phyloP scores from a whole-genome alignment of 1,284 basidiomycete species.

The Pseudozyma hubeiensis region DNA sequence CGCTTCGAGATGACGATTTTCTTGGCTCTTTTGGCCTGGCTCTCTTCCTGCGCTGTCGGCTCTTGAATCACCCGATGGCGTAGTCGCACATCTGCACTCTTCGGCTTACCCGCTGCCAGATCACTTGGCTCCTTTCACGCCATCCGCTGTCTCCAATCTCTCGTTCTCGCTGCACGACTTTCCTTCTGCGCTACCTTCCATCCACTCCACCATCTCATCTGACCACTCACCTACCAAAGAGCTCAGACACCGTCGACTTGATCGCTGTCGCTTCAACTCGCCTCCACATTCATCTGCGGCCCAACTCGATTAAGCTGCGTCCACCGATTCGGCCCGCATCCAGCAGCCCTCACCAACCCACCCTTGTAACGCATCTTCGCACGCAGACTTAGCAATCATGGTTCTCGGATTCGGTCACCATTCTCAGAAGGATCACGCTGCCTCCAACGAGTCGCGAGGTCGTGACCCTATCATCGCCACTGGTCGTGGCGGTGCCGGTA shows the following conservation, averaged over 20 bases:
- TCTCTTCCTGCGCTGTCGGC: not conserved
- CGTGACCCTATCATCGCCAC: slow-evolving; percentile 59
- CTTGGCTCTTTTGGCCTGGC: slow-evolving; percentile 9
- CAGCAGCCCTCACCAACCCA: not conserved
- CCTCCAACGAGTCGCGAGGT: slow-evolving; percentile 46
- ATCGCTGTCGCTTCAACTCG: not conserved
- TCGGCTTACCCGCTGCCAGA: not conserved
- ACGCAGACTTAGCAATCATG: slow-evolving; percentile 17
- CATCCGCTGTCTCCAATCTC: not conserved
- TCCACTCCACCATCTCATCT: not conserved
- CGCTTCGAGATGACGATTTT: slow-evolving; percentile 18
- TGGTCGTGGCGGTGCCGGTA: slow-evolving; percentile 63
- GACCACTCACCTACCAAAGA: not conserved
- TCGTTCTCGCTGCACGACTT: not conserved
- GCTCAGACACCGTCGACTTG: not conserved
- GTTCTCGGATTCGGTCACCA: slow-evolving; percentile 52
- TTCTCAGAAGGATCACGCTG: slow-evolving; percentile 38
- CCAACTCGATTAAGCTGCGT: not conserved
- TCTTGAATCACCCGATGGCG: not conserved
- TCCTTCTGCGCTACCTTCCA: not conserved
- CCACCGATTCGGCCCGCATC: not conserved
- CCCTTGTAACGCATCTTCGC: not conserved
- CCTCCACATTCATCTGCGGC: not conserved
- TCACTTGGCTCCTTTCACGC: slow-evolving; percentile 3
- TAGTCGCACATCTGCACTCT: slow-evolving; percentile 2